Evolutionary conservation across 208 protist species (phyloP).

Genomic region (Trypanosoma mega): DNA sequence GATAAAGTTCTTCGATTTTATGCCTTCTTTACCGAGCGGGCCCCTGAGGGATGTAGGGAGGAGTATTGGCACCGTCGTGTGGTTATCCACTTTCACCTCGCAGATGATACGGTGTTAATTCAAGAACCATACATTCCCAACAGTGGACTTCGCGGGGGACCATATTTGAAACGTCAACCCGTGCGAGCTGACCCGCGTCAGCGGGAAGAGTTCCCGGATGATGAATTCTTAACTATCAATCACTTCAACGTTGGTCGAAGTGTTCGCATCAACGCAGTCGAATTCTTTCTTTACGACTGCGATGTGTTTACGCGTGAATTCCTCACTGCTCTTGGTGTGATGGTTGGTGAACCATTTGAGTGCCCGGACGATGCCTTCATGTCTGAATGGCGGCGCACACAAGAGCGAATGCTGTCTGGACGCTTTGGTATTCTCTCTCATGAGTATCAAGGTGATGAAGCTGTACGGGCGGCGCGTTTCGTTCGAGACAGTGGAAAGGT

Average conservation of each 20-base stretch:
- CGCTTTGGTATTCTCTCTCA: constrained; percentile 70
- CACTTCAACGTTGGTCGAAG: constrained; percentile 92
- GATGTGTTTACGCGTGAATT: constrained; percentile 93
- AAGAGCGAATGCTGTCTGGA: constrained; percentile 50
- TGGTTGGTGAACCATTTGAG: constrained; percentile 44
- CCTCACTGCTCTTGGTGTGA: constrained; percentile 72
- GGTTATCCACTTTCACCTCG: constrained; percentile 92
- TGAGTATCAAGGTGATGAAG: constrained; percentile 60
- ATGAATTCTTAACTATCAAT: constrained; percentile 83
- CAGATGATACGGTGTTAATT: constrained; percentile 94
- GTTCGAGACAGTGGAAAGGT: constrained; percentile 93
- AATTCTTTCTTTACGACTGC: constrained; percentile 94
- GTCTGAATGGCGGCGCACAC: constrained; percentile 44
- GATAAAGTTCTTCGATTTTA: constrained; percentile 96
- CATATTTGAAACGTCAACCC: constrained; percentile 90
- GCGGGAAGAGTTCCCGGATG: constrained; percentile 73
- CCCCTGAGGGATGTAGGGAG: constrained; percentile 85
- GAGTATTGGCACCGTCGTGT: constrained; percentile 89
- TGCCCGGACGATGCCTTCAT: constrained; percentile 79
- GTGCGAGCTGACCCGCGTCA: constrained; percentile 77
- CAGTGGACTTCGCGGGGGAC: constrained; percentile 94
- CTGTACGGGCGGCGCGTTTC: constrained; percentile 78
- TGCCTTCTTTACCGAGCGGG: constrained; percentile 94
- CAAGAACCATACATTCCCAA: constrained; percentile 92
- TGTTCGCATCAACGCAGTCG: constrained; percentile 89